phyloP scores from a whole-genome alignment of 352 stramenopile species.

The Pythium grandisporangium region DNA sequence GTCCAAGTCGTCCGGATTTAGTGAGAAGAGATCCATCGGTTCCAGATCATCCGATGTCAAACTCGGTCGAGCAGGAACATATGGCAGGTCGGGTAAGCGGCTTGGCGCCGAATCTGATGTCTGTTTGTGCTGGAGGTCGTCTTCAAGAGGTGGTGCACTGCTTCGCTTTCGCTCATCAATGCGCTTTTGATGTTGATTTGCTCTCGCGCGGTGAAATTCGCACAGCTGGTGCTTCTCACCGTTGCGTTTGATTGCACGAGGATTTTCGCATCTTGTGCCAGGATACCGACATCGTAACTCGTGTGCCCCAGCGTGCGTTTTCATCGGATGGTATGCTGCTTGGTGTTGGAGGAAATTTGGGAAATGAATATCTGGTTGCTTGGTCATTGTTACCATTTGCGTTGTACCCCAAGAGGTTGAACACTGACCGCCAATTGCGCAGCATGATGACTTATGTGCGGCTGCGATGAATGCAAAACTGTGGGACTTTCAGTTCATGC shows the following conservation, averaged over 20 bases:
- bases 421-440: too few species aligned
- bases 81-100: too few species aligned
- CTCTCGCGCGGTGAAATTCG: conserved; percentile 16
- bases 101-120: too few species aligned
- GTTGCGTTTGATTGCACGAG: conserved; percentile 18
- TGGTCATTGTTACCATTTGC: background rate
- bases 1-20: conserved; percentile 7
- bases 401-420: too few species aligned
- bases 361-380: background rate
- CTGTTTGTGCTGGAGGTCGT: background rate
- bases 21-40: background rate
- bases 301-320: background rate
- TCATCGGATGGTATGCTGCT: too few species aligned
- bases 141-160: background rate
- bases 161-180: conserved; percentile 2
- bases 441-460: background rate
- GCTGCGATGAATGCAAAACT: background rate
- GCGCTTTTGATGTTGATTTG: conserved; percentile 13
- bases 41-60: conserved; percentile 3
- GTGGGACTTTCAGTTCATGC: too few species aligned
- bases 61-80: too few species aligned
- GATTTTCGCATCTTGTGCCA: conserved; percentile 11
- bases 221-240: conserved; percentile 19
- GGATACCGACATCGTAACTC: conserved; percentile 13
- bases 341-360: too few species aligned